Base-by-base conservation (phyloP, 768 basidiomycete genomes). In the Coprinopsis strossmayeri region DNA sequence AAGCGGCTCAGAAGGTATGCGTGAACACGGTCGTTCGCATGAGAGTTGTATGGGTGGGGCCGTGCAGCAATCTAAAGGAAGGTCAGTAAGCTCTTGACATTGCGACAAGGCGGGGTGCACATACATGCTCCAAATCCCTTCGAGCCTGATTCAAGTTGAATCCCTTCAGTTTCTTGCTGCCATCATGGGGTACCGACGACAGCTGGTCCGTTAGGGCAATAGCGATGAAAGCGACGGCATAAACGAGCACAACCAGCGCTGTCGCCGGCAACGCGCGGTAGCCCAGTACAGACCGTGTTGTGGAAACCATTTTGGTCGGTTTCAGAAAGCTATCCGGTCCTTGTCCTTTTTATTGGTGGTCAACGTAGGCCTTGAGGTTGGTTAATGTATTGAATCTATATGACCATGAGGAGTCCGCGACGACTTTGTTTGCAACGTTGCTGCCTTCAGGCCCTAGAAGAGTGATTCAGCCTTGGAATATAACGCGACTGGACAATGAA, bases 31-130 rank as follows among this genome's bases (percentile, higher is more conserved):
- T 87, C 83, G 58, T 91, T 92, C 15, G 79, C 76, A 64, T 82
- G 85, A 1, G 87, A 87, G 57, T 85, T 81, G 65, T 81, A 88
- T 0, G 89, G 81, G 62, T 87, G 89, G 0, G 89, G 90, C 23
- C 73, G 73, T 4, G 73, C 66, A 3, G 89, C 73, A 51, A 91
- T 81, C 82, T 70, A 46, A 17, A 12, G 27, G 18, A 4, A 17
- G 41, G 25, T 26, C 13, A 38, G 48, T 13, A 37, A n/a, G n/a
- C n/a, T n/a, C n/a, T n/a, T n/a, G n/a, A n/a, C n/a, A n/a, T n/a
- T n/a, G n/a, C n/a, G n/a, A n/a, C n/a, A n/a, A n/a, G n/a, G n/a
- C n/a, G n/a, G n/a, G n/a, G n/a, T n/a, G n/a, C n/a, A 53, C 69
- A 50, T 61, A 79, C 82, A 53, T 61, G 55, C 46, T 81, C 74